Conservation (phyloP, 257 asterid species). For the Voacanga thouarsii region DNA sequence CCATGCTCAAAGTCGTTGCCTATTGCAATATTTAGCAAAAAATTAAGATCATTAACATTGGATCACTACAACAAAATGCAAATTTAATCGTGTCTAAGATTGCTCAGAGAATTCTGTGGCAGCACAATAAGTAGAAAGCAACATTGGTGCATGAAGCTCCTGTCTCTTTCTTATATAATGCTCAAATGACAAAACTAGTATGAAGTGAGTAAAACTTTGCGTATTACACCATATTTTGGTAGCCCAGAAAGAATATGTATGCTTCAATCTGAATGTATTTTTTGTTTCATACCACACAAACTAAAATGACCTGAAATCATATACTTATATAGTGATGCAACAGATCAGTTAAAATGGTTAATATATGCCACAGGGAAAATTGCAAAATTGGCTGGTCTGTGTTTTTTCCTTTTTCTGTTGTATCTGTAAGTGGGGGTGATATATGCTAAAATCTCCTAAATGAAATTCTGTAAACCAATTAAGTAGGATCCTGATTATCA, state of each 20-base stretch:
- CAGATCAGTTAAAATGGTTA: background rate
- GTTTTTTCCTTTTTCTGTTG: background rate
- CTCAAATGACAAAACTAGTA: background rate
- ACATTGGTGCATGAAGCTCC: background rate
- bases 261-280: background rate
- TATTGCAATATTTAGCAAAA: constrained; percentile 33
- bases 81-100: background rate
- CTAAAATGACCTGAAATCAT: background rate
- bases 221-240: background rate
- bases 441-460: background rate
- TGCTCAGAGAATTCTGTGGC: background rate
- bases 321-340: background rate
- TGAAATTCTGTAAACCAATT: background rate
- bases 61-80: background rate
- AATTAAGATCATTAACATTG: constrained; percentile 1
- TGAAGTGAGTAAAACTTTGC: background rate
- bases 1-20: constrained; percentile 86
- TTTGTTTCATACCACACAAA: background rate
- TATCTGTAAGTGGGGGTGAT: background rate
- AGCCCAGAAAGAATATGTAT: background rate
- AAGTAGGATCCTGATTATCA: background rate
- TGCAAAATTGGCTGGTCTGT: background rate
- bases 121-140: background rate
- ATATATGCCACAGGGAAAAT: background rate
- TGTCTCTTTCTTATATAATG: too few relatives aligned